These are phyloP conservation scores for Mesotaenium endlicherianum DNA, from an alignment of 139 green algal genomes.

Conservation along the genomic window DNA sequence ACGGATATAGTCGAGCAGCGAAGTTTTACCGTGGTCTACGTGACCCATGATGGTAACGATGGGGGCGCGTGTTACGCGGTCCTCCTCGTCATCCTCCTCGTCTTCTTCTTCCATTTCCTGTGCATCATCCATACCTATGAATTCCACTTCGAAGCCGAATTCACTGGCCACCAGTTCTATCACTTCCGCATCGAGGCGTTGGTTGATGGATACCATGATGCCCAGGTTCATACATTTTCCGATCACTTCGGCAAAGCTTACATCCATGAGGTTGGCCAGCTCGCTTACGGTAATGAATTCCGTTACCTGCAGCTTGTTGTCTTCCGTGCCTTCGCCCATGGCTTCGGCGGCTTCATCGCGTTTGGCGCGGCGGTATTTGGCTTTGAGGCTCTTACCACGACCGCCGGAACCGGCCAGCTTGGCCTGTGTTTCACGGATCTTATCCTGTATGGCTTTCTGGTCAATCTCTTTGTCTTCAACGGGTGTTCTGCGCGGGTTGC, in stretches of 20 bases:
- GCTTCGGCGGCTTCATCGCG: no score
- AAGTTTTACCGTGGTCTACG: conserved; percentile 89
- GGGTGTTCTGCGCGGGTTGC: no score
- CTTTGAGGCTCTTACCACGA: no score
- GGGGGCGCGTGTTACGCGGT: conserved; percentile 57
- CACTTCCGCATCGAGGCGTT: not conserved
- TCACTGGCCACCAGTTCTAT: not conserved
- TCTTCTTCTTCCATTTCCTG: not conserved
- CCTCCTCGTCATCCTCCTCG: not conserved
- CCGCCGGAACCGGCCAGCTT: no score
- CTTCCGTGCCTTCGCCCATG: no score
- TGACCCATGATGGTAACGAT: conserved; percentile 98
- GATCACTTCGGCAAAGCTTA: not conserved
- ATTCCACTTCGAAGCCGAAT: not conserved
- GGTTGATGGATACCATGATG: not conserved
- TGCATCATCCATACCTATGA: not conserved
- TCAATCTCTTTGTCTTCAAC: no score
- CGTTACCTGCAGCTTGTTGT: no score
- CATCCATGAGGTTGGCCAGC: not conserved
- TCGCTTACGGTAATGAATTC: not conserved
- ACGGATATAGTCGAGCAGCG: conserved; percentile 48
- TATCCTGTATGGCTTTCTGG: no score
- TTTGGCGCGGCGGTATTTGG: no score
- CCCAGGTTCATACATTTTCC: not conserved
- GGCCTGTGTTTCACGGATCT: no score